phyloP scores from a whole-genome alignment of 2,329 filamentous ascomycete genomes.

The Plectosphaerella plurivora region DNA sequence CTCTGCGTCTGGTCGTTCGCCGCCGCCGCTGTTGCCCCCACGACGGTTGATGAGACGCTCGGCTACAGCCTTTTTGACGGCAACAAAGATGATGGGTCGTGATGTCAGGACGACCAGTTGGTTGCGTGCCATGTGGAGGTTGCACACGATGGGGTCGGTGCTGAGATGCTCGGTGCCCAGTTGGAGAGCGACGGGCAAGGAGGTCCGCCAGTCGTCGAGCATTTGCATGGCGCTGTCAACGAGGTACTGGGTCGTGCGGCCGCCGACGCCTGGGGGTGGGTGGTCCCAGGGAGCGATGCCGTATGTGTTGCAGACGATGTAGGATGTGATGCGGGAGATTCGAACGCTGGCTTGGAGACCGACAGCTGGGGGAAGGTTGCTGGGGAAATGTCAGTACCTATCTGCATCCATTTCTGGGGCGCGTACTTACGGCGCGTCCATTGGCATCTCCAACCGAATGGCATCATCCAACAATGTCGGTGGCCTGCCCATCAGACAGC shows the following conservation, averaged over 20 bases:
- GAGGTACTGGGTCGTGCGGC: constrained; percentile 20
- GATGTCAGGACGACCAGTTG: constrained; percentile 44
- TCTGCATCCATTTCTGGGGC: background rate
- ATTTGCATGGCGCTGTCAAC: constrained; percentile 34
- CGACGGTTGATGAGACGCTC: constrained; percentile 27
- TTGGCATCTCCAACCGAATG: constrained; percentile 36
- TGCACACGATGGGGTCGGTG: constrained; percentile 35
- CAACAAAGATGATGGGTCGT: constrained; percentile 41
- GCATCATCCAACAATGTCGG: constrained; percentile 42
- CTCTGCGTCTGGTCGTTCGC: constrained; percentile 14
- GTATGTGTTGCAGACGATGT: constrained; percentile 44
- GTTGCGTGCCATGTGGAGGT: constrained; percentile 46
- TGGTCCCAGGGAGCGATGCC: constrained; percentile 27
- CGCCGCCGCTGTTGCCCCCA: constrained; percentile 1
- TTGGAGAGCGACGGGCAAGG: constrained; percentile 31
- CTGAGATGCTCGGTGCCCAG: constrained; percentile 28
- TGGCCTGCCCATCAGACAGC: constrained; percentile 45
- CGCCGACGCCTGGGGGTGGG: constrained; percentile 4
- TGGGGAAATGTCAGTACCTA: constrained; percentile 13
- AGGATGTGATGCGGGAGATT: constrained; percentile 40
- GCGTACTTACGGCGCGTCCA: constrained; percentile 31
- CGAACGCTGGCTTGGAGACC: constrained; percentile 42
- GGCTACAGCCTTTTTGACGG: constrained; percentile 41
- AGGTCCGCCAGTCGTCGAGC: constrained; percentile 35
- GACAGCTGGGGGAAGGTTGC: constrained; percentile 35